Evolutionary conservation across 2,329 filamentous ascomycete genomes (phyloP), one percentile per base, ranked within the genome.

Genomic region (Dothistroma septosporum): DNA sequence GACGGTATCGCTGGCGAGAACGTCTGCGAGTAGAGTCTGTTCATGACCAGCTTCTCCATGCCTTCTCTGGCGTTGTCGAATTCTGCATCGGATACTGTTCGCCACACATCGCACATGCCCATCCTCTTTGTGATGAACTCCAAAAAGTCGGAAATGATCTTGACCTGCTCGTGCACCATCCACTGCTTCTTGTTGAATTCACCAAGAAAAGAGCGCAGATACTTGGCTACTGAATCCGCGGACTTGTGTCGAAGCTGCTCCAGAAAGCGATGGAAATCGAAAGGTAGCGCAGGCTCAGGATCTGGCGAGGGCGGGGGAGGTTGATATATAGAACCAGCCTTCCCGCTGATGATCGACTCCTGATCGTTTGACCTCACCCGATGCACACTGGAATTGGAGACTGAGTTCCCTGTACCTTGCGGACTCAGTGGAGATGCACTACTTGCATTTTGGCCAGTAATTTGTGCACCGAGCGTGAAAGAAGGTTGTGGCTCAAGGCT

Each of bases 21-120:
- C 0, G 94, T 97, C 75, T 99, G 94, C 0, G 87, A 86, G 75
- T 99, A 99, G 4, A 99, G 79, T 59, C 95, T 83, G 74, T 99
- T 99, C 95, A 99, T 99, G 67, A 99, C 95, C 4, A 99, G 83
- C 75, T 99, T 99, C 79, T 99, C 94, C 94, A 99, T 99, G 35
- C 94, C 94, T 77, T 99, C 94, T 68, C 92, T 87, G 14, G 94
- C 94, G 75, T 99, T 99, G 76, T 99, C 94, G 69, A 99, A 99
- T 72, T 99, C 94, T 41, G 91, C 91, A 74, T 99, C 94, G 0
- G 92, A 96, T 0, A 97, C 91, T 35, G 94, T 91, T 60, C 90
- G 86, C 94, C 94, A 99, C 2, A 99, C 91, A 64, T 99, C 94
- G 72, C 94, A 99, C 66, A 91, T 85, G 14, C 89, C 91, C 95